Evolutionary conservation across 768 basidiomycete species (phyloP).

Genomic region (Hemileccinum impolitum): DNA sequence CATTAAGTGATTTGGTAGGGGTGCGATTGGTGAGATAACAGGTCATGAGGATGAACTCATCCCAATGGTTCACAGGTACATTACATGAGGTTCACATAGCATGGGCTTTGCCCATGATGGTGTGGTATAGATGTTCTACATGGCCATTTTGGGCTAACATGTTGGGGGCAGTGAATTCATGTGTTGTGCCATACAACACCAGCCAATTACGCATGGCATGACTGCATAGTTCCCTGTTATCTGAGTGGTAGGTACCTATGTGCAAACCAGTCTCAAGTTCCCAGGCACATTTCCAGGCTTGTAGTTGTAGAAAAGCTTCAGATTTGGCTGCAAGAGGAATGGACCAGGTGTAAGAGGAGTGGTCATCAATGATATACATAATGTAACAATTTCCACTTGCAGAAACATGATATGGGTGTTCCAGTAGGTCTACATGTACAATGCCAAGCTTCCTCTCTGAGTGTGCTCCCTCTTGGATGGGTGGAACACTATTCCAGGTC

Average conservation of each 20-base stretch:
- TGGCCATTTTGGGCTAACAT: background rate
- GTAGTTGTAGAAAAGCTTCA: conserved; percentile 21
- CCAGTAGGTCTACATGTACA: conserved; percentile 28
- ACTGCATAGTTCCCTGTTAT: background rate
- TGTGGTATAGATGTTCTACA: background rate
- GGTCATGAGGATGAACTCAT: background rate
- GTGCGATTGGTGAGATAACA: background rate
- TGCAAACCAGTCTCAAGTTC: background rate
- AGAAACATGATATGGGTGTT: conserved; percentile 7
- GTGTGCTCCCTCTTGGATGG: conserved; percentile 23
- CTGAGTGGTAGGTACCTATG: background rate
- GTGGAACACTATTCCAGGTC: conserved; percentile 31
- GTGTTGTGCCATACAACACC: rapidly evolving
- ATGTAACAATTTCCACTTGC: background rate
- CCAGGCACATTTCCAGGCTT: conserved; percentile 26
- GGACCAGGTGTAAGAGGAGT: conserved; percentile 25
- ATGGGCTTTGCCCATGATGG: background rate
- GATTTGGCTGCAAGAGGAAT: conserved; percentile 32
- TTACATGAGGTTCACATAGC: background rate
- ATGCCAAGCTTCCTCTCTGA: too few relatives aligned
- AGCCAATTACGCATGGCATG: background rate
- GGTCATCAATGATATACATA: conserved; percentile 9
- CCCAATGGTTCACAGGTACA: background rate
- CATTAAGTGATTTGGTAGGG: background rate
- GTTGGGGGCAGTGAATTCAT: background rate